phyloP scores from a whole-genome alignment of 768 basidiomycete genomes.

The Boletales sp. region DNA sequence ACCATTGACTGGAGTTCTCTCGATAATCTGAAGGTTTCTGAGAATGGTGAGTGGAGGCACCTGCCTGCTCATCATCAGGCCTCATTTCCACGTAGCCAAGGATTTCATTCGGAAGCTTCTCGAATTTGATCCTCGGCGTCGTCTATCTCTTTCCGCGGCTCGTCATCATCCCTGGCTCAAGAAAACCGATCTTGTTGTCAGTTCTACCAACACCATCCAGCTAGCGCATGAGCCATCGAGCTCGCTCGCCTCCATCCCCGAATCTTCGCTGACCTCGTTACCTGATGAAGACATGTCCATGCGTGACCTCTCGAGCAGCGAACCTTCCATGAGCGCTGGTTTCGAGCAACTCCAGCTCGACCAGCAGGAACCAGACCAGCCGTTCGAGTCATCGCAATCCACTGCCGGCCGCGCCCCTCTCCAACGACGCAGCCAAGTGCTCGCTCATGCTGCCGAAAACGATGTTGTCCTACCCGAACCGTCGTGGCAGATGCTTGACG shows the following conservation, averaged over 20 bases:
- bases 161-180: conserved; percentile 76
- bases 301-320: conserved; percentile 7
- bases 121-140: conserved; percentile 52
- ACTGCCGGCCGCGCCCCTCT: conserved; percentile 26
- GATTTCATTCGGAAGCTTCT: conserved; percentile 70
- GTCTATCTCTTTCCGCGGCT: conserved; percentile 72
- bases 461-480: conserved; percentile 44
- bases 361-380: neutral
- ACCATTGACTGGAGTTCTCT: conserved; percentile 61
- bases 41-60: conserved; percentile 39
- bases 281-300: conserved; percentile 20
- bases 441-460: conserved; percentile 44
- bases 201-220: neutral
- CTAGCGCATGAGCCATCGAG: conserved; percentile 1
- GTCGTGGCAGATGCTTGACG: conserved; percentile 52
- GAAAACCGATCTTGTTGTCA: neutral
- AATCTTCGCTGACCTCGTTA: conserved; percentile 21
- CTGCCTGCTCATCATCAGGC: neutral
- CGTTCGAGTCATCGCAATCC: conserved; percentile 3
- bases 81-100: conserved; percentile 45
- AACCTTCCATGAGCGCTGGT: conserved; percentile 30
- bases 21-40: conserved; percentile 34
- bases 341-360: conserved; percentile 33
- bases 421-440: conserved; percentile 47
- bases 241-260: conserved; percentile 10